A percentile compares a stretch with the other conserved stretches of the same genome.
These are phyloP conservation scores for Pterocarpus santalinus DNA, from an alignment of 306 rosid genomes.

Conservation along the genomic window DNA sequence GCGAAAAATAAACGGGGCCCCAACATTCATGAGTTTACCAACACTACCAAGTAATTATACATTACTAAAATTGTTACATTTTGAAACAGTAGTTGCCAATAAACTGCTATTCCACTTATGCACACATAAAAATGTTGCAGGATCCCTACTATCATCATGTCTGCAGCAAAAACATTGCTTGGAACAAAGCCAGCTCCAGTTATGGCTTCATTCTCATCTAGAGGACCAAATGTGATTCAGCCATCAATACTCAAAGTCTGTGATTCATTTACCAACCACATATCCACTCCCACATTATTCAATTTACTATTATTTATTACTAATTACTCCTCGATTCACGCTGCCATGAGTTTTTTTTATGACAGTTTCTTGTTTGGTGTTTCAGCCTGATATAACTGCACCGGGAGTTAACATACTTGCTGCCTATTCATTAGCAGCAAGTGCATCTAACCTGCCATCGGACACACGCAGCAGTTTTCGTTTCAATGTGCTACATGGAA, in stretches of 20 bases:
- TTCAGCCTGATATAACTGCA: slow-evolving; percentile 59
- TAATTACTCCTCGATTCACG: background rate
- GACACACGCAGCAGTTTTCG: slow-evolving; percentile 56
- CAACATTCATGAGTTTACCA: background rate
- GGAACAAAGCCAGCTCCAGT: slow-evolving; percentile 51
- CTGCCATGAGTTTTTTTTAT: no score
- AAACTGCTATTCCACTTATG: background rate
- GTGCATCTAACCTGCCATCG: slow-evolving; percentile 39
- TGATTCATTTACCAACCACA: background rate
- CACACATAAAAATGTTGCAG: slow-evolving; percentile 29
- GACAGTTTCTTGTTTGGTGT: background rate
- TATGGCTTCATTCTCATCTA: slow-evolving; percentile 46
- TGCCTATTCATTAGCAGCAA: slow-evolving; percentile 52
- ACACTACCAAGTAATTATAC: slow-evolving; percentile 51
- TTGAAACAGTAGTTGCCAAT: background rate
- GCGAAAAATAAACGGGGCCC: background rate
- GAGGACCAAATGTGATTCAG: slow-evolving; percentile 63
- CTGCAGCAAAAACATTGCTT: slow-evolving; percentile 47
- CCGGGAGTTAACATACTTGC: slow-evolving; percentile 63
- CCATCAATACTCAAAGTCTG: slow-evolving; percentile 63
- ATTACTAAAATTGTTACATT: background rate
- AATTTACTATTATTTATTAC: background rate
- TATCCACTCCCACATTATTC: background rate
- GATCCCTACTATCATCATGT: slow-evolving; percentile 52
- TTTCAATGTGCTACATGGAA: slow-evolving; percentile 59